Evolutionary conservation across 2,329 filamentous ascomycete species (phyloP).

Genomic region (Phialemonium atrogriseum): DNA sequence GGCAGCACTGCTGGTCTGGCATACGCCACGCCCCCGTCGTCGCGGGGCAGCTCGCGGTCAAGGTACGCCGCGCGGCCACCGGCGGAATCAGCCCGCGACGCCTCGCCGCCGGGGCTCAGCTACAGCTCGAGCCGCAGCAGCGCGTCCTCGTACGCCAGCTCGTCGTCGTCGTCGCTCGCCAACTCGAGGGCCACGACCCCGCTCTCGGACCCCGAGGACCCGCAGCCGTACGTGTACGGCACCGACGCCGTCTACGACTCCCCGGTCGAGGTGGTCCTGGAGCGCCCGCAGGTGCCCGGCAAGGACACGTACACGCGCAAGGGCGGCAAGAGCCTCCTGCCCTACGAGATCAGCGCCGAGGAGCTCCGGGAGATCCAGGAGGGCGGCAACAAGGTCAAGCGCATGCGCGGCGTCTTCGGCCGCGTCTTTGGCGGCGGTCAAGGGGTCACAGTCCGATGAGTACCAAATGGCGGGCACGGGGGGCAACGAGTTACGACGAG

Average conservation of each 20-base stretch:
- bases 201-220: constrained; percentile 29
- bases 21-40: constrained; percentile 38
- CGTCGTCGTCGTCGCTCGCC: constrained; percentile 22
- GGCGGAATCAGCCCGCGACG: constrained; percentile 37
- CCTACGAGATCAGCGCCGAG: constrained; percentile 47
- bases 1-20: constrained; percentile 22
- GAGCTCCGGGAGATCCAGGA: constrained; percentile 43
- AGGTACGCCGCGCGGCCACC: constrained; percentile 30
- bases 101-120: constrained; percentile 27
- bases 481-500: too few relatives aligned
- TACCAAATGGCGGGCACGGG: too few relatives aligned
- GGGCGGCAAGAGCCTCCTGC: constrained; percentile 28
- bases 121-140: constrained; percentile 32
- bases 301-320: constrained; percentile 11
- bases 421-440: constrained; percentile 39
- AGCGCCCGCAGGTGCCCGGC: constrained; percentile 19
- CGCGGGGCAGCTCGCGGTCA: constrained; percentile 32
- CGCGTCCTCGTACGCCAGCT: constrained; percentile 40
- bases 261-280: constrained; percentile 39
- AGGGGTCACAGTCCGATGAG: constrained; percentile 2
- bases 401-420: constrained; percentile 42
- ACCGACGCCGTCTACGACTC: constrained; percentile 40
- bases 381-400: constrained; percentile 32
- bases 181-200: constrained; percentile 42
- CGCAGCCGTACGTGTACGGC: constrained; percentile 31